These are phyloP conservation scores for Prunus padus DNA, from an alignment of 306 rosid genomes.

Conservation along the genomic window DNA sequence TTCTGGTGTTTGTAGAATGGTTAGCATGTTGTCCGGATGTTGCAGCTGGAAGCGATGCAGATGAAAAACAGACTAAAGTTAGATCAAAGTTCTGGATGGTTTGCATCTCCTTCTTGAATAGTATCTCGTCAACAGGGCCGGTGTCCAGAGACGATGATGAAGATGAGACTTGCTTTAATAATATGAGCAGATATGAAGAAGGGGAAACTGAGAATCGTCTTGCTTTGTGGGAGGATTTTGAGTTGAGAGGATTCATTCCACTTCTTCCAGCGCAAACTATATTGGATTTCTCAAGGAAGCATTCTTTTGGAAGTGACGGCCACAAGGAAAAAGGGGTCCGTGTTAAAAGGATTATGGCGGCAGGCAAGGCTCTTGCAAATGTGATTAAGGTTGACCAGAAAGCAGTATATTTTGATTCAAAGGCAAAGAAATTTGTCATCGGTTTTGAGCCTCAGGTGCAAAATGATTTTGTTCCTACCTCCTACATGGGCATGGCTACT, in stretches of 20 bases:
- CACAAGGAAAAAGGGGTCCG: conserved; percentile 75
- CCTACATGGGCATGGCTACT: conserved; percentile 34
- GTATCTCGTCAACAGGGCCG: conserved; percentile 54
- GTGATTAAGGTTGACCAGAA: conserved; percentile 66
- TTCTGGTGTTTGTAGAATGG: conserved; percentile 90
- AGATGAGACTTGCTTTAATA: conserved; percentile 81
- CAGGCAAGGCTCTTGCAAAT: conserved; percentile 78
- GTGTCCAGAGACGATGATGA: conserved; percentile 58
- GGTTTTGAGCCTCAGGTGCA: conserved; percentile 53
- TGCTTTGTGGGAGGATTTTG: conserved; percentile 95
- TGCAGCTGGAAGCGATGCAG: conserved; percentile 59
- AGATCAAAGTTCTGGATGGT: conserved; percentile 81
- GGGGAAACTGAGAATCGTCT: conserved; percentile 85
- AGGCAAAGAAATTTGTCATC: conserved; percentile 60
- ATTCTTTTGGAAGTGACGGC: conserved; percentile 63
- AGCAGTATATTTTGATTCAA: conserved; percentile 55
- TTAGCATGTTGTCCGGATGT: conserved; percentile 79
- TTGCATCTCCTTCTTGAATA: conserved; percentile 69
- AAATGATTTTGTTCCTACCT: conserved; percentile 41
- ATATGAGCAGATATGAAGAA: conserved; percentile 84
- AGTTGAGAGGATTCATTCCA: conserved; percentile 88
- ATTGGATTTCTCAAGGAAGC: conserved; percentile 90
- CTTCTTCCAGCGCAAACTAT: conserved; percentile 88
- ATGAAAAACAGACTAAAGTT: conserved; percentile 59
- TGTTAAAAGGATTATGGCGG: conserved; percentile 74